Evolutionary conservation across 768 basidiomycete genomes (phyloP).

Genomic region (Boletus reticulatus): DNA sequence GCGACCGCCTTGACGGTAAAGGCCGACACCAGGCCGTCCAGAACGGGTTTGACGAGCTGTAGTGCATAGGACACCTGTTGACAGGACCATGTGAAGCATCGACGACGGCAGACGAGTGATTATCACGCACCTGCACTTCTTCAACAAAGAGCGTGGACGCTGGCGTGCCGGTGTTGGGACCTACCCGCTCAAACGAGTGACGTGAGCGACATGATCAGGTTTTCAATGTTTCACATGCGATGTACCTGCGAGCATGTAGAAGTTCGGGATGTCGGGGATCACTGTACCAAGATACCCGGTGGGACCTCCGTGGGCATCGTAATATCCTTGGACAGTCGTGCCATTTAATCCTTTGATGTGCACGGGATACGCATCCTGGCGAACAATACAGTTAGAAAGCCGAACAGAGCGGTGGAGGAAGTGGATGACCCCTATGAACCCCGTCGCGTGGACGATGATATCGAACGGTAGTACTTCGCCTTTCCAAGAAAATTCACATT

Average conservation of each 20-base stretch:
- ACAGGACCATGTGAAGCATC: not conserved
- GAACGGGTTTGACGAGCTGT: constrained; percentile 30
- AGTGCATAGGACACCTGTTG: constrained; percentile 26
- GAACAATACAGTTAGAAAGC: not conserved
- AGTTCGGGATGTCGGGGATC: constrained; percentile 38
- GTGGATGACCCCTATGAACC: constrained; percentile 28
- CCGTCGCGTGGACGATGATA: constrained; percentile 34
- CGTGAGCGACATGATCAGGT: not conserved
- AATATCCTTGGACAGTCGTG: constrained; percentile 28
- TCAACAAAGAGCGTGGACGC: constrained; percentile 27
- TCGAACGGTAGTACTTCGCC: constrained; percentile 33
- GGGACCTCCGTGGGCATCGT: constrained; percentile 29
- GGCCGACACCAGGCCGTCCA: constrained; percentile 19
- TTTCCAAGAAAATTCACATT: constrained; percentile 2
- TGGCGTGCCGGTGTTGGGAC: constrained; percentile 28
- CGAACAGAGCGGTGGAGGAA: not conserved
- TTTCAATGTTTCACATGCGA: not conserved
- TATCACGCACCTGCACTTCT: constrained; percentile 27
- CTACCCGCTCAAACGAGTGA: constrained; percentile 1
- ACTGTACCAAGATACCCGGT: constrained; percentile 33
- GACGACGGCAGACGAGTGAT: not conserved
- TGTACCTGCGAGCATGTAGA: constrained; percentile 32
- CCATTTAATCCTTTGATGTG: constrained; percentile 25
- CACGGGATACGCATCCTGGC: constrained; percentile 21
- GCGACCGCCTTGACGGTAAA: constrained; percentile 23